Base-by-base conservation (phyloP, 2,329 filamentous ascomycete species). In the Aspergillus bombycis region DNA sequence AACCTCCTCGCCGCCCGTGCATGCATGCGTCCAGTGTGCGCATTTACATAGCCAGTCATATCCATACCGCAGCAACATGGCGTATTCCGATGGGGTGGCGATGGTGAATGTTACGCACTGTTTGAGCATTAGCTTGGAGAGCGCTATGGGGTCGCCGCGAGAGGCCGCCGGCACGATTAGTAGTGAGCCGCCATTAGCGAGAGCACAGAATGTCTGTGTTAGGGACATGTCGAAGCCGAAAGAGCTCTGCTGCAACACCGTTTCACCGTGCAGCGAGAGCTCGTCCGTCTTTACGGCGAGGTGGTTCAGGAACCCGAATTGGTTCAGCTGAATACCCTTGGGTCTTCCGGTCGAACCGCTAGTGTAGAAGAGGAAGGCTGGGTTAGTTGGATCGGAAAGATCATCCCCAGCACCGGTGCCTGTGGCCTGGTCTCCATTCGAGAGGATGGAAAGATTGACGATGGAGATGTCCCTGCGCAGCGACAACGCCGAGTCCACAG, bases 171-270 rank as follows among this genome's bases (percentile, higher is more conserved):
- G 58, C 19, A 55, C 58, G 26, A 60, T 55, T 16, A 60, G 36
- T 4, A 60, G 58, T 10, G 34, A 55, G 1, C 58, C 50, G 12
- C 58, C 58, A 32, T 45, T 54, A n/a, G 30, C 32, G 26, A 60
- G 38, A 9, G 58, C 58, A 8, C 38, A 41, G 50, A 60, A 30
- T 16, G 16, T 55, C 36, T 60, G 58, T 10, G 58, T 48, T 21
- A 60, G 48, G 2, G 46, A 48, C 48, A 55, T 45, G 50, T 60
- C 58, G n/a, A 60, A 60, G 16, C 58, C 58, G 12, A 55, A 23
- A 2, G 58, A 60, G 50, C 58, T 60, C 28, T 60, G 58, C 50
- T 60, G 58, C 9, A 55, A 23, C 11, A 60, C 38, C 28, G 12
- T 8, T 34, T 12, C 34, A 21, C 36, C 11, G 5, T 36, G 32